Evolutionary conservation across 805 yeast species (phyloP).

Genomic region (Yarrowia osloensis): DNA sequence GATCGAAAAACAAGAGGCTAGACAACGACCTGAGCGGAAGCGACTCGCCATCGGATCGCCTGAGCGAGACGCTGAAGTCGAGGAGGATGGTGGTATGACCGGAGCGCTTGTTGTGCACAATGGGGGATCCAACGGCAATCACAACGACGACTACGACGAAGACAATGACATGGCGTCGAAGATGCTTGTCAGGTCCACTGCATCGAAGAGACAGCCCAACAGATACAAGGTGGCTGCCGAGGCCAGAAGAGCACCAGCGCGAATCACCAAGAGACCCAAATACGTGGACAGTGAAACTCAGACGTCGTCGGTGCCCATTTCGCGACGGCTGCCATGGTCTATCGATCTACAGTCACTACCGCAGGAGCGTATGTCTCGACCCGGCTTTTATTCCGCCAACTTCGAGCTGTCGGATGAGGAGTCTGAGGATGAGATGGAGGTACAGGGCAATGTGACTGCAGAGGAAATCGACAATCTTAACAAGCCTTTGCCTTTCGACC

Average conservation of each 20-base stretch:
- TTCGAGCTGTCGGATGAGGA: constrained; percentile 21
- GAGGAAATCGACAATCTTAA: constrained; percentile 1
- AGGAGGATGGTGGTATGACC: background rate
- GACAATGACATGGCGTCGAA: background rate
- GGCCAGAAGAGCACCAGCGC: constrained; percentile 8
- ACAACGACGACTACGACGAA: background rate
- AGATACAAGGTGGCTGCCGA: constrained; percentile 2
- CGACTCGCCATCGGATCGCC: background rate
- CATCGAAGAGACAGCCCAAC: background rate
- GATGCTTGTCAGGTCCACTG: background rate
- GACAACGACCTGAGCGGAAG: background rate
- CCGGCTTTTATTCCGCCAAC: constrained; percentile 10
- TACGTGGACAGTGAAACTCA: constrained; percentile 28
- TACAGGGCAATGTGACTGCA: background rate
- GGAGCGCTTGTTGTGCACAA: constrained; percentile 4
- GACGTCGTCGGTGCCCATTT: background rate
- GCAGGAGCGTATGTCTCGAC: background rate
- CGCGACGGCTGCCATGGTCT: constrained; percentile 3
- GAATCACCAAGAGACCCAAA: background rate
- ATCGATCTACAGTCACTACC: constrained; percentile 17
- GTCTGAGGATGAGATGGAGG: background rate
- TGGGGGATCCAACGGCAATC: background rate
- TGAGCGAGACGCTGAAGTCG: background rate
- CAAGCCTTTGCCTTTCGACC: constrained; percentile 4
- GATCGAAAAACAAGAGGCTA: background rate